A percentile compares a stretch with the other conserved stretches of the same genome.
These are phyloP conservation scores for Suillus subluteus DNA, from an alignment of 768 basidiomycete genomes.

Conservation along the genomic window DNA sequence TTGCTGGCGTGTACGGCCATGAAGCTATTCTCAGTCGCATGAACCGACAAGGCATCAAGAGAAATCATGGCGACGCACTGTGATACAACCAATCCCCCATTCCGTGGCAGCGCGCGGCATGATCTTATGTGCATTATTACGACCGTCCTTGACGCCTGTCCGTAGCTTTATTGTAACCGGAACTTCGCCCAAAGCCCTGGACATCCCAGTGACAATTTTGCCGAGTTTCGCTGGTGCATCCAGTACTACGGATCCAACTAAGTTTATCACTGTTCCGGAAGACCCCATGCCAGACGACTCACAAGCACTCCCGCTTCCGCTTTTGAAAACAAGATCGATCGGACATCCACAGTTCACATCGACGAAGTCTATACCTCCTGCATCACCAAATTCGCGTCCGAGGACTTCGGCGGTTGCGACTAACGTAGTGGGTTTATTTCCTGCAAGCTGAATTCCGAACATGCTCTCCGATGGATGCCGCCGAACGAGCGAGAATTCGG, in stretches of 20 bases:
- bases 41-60: conserved; percentile 6
- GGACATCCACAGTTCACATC: conserved; percentile 98
- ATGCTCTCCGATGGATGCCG: conserved; percentile 84
- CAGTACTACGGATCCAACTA: conserved; percentile 58
- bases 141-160: conserved; percentile 89
- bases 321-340: conserved; percentile 93
- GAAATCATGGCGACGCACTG: conserved; percentile 34
- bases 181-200: conserved; percentile 83
- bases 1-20: conserved; percentile 94
- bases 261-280: neutral
- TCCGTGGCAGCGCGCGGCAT: conserved; percentile 76
- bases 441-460: conserved; percentile 94
- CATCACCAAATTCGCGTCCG: conserved; percentile 56
- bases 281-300: conserved; percentile 35
- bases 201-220: conserved; percentile 91
- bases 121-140: conserved; percentile 86
- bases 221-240: conserved; percentile 83
- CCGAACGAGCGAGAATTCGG: conserved; percentile 93
- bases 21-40: conserved; percentile 59
- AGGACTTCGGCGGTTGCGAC: conserved; percentile 84
- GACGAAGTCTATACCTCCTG: conserved; percentile 79
- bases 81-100: conserved; percentile 49
- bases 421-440: conserved; percentile 79
- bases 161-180: conserved; percentile 92
- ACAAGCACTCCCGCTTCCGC: conserved; percentile 90